Evolutionary conservation across 306 rosid species (phyloP).

Genomic region (Prunus armeniaca): DNA sequence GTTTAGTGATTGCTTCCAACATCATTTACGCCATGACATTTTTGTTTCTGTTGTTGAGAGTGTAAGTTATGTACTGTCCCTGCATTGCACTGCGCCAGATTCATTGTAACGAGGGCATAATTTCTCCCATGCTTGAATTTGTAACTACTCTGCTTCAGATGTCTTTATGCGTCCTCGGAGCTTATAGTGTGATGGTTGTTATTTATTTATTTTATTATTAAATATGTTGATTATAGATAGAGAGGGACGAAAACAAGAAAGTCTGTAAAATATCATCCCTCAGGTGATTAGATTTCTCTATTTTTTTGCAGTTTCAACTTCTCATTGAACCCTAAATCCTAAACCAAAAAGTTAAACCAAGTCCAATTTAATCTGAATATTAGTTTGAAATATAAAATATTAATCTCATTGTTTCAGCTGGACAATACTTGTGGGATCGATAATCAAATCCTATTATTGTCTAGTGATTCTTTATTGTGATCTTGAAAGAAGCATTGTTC

Average conservation of each 20-base stretch:
- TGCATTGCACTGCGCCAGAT: background rate
- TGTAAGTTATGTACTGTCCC: background rate
- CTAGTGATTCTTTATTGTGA: background rate
- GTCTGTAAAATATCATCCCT: too few relatives aligned
- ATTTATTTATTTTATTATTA: too few relatives aligned
- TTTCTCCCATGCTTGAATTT: background rate
- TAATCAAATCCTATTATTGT: background rate
- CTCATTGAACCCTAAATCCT: too few relatives aligned
- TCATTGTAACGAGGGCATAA: too few relatives aligned
- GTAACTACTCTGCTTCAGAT: too few relatives aligned
- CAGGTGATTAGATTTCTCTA: too few relatives aligned
- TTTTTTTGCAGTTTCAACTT: too few relatives aligned
- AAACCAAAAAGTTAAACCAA: background rate
- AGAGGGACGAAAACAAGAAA: too few relatives aligned
- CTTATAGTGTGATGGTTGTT: too few relatives aligned
- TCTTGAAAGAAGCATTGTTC: background rate
- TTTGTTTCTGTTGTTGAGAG: constrained; percentile 1
- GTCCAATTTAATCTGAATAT: background rate
- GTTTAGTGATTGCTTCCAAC: background rate
- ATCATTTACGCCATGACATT: background rate
- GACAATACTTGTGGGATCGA: background rate
- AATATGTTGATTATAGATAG: too few relatives aligned
- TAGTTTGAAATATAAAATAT: background rate
- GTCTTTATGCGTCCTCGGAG: too few relatives aligned
- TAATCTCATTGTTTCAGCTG: background rate